Percentiles rank a stretch among this genome's conserved stretches.
phyloP scores from a whole-genome alignment of 2,329 filamentous ascomycete species.

The Pestalotiopsis sp. region DNA sequence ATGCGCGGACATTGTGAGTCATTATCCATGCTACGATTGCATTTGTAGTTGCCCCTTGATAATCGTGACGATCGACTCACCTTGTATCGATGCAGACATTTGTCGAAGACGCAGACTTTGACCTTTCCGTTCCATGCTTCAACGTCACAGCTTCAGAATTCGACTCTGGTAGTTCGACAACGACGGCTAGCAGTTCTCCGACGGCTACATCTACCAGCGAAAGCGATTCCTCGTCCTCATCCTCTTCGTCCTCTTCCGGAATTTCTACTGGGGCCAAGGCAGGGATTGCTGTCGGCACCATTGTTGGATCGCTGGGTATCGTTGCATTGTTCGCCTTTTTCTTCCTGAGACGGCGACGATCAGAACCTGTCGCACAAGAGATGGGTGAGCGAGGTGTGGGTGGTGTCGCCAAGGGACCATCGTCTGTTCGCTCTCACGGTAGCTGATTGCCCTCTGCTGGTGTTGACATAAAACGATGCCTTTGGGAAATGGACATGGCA shows the following conservation, averaged over 20 bases:
- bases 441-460: too few species aligned
- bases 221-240: slow-evolving; percentile 6
- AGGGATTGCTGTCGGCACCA: slow-evolving; percentile 37
- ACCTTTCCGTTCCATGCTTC: slow-evolving; percentile 35
- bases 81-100: slow-evolving; percentile 27
- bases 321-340: slow-evolving; percentile 30
- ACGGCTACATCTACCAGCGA: slow-evolving; percentile 14
- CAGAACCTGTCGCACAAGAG: background rate
- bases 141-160: slow-evolving; percentile 36
- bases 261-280: slow-evolving; percentile 36
- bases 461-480: too few species aligned
- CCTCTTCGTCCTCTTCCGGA: slow-evolving; percentile 20
- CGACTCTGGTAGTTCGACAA: slow-evolving; percentile 23
- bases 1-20: slow-evolving; percentile 39
- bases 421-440: background rate
- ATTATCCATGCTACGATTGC: background rate
- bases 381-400: background rate
- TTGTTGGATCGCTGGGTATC: slow-evolving; percentile 31
- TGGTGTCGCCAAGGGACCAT: background rate
- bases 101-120: slow-evolving; percentile 31
- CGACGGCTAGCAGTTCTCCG: slow-evolving; percentile 15
- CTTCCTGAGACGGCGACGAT: slow-evolving; percentile 23
- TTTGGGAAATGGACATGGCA: too few species aligned
- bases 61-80: background rate
- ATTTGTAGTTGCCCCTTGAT: background rate